These are phyloP conservation scores for Eimeria falciformis DNA, from an alignment of 169 alveolate species.

Conservation along the genomic window DNA sequence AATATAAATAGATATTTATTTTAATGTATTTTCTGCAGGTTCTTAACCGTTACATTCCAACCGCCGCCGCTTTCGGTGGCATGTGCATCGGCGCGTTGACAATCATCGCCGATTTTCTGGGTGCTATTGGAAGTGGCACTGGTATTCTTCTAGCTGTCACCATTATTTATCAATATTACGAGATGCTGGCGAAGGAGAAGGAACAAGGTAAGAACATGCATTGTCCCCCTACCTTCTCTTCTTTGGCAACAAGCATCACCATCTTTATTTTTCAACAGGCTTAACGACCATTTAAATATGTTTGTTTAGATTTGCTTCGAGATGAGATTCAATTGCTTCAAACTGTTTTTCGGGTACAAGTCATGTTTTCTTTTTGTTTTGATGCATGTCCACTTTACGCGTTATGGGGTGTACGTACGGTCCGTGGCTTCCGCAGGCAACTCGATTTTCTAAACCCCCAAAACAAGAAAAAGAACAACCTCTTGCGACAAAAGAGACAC, in stretches of 20 bases:
- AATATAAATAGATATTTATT: not conserved
- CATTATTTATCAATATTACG: constrained; percentile 99
- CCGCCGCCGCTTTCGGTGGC: constrained; percentile 99
- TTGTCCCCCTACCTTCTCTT: not conserved
- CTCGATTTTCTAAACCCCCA: constrained; percentile 13
- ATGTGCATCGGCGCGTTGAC: constrained; percentile 99
- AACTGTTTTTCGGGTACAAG: too few species aligned
- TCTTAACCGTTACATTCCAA: constrained; percentile 95
- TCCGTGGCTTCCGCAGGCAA: constrained; percentile 10
- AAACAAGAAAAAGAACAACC: too few species aligned
- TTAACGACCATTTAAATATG: too few species aligned
- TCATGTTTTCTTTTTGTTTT: not conserved
- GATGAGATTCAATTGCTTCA: too few species aligned
- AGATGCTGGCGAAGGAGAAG: constrained; percentile 96
- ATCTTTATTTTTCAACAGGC: too few species aligned
- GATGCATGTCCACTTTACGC: not conserved
- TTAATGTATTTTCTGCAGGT: not conserved
- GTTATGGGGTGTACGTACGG: not conserved
- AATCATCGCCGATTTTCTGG: constrained; percentile 99
- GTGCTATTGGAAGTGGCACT: constrained; percentile 99
- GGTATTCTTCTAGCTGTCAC: constrained; percentile 98
- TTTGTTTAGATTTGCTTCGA: too few species aligned
- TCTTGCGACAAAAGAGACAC: not conserved
- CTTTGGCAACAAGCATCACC: too few species aligned
- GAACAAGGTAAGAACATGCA: constrained; percentile 89